Base-by-base conservation (phyloP, 129 eudicot genomes). In the Erigeron canadensis region DNA sequence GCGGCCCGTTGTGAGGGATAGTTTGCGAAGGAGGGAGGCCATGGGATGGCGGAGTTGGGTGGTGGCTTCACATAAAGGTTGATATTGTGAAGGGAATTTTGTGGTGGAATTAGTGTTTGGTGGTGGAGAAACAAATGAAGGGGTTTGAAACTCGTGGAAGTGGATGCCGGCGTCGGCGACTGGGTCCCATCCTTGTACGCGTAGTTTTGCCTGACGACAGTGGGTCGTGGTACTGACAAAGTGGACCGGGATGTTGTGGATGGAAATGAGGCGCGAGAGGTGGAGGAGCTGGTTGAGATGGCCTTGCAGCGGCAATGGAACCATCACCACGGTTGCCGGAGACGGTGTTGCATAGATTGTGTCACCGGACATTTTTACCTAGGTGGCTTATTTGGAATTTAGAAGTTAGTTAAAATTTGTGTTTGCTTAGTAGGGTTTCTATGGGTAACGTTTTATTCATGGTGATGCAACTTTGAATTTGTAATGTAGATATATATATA, bases 281-380 rank as follows among this genome's bases (percentile, higher is more conserved):
- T 82, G 95, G 65, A 87, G 84, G 42, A 89, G 87, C 58, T 93
- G 95, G 83, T 89, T 89, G 77, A 93, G 89, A 78, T 89, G 96
- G 68, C 96, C 88, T 9, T 93, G 95, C 2, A 87, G 87, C 10
- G 90, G 78, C 16, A 87, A 77, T 0, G 98, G 96, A 10, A 89
- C 92, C 80, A 87, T 75, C 4, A 93, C 80, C 10, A 87, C 75
- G 5, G 70, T 23, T n/a, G 17, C 19, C 53, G 75, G 65, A 28
- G 2, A 28, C 3, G 34, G 34, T 28, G 34, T 28, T 28, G 34
- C 34, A 28, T 28, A 28, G 34, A 3, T 28, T 28, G 34, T 28
- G 34, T 28, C 34, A 28, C 34, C 34, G 34, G 34, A 28, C 34
- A 28, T 28, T 28, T 28, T n/a, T n/a, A n/a, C n/a, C n/a, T 28